A percentile compares a stretch with the other conserved stretches of the same genome.
These are phyloP conservation scores for Cymodocea nodosa DNA, from an alignment of 116 monocot species.

Conservation along the genomic window DNA sequence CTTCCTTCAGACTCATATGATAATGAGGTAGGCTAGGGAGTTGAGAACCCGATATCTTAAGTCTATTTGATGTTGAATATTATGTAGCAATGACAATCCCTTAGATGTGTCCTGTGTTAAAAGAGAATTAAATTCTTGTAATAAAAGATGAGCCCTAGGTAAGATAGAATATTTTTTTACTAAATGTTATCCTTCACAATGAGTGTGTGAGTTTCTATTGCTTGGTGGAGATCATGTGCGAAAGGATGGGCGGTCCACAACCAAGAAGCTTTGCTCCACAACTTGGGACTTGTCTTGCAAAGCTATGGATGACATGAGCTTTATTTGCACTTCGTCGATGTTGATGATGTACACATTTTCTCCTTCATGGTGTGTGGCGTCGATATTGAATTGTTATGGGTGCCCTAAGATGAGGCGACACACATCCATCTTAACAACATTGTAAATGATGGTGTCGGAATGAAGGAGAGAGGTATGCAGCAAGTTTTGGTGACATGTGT, in stretches of 20 bases:
- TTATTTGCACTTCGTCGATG: background rate
- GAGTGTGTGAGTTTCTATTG: background rate
- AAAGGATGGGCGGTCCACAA: too few species aligned
- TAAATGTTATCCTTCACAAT: too few species aligned
- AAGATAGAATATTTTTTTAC: too few species aligned
- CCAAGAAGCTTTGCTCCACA: too few species aligned
- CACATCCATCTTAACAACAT: background rate
- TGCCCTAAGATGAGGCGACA: background rate
- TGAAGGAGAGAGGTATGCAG: background rate
- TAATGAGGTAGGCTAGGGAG: background rate
- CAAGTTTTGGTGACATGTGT: too few species aligned
- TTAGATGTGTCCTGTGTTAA: too few species aligned
- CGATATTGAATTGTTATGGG: background rate
- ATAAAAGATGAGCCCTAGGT: too few species aligned
- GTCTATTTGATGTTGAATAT: background rate
- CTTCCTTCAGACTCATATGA: background rate
- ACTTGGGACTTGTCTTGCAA: too few species aligned
- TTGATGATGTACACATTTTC: background rate
- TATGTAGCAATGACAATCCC: background rate
- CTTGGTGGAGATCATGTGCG: too few species aligned
- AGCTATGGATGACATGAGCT: background rate
- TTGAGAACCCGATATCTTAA: background rate
- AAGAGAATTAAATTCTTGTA: too few species aligned
- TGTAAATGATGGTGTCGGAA: background rate
- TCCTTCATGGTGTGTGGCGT: background rate